Base-by-base conservation (phyloP, 306 rosid genomes). In the Datisca glomerata region DNA sequence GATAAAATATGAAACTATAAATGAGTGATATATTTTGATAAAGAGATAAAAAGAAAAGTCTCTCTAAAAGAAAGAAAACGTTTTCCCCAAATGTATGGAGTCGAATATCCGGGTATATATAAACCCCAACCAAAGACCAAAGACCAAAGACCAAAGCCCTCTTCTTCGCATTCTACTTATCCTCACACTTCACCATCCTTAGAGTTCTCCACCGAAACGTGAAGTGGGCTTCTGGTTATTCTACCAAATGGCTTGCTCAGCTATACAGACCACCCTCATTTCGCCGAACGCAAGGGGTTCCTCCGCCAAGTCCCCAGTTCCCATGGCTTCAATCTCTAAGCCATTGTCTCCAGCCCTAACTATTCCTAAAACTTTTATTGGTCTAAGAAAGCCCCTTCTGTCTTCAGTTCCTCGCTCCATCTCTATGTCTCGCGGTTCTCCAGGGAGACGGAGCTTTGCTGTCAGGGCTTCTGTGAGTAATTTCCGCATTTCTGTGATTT, bases 381-480 rank as follows among this genome's bases (percentile, higher is more conserved):
- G 80, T 12, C 83, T 79, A 42, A 73, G 76, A 59, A 76, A 53
- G 18, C 80, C 93, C 57, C 33, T 83, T 34, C 69, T 60, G 32
- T 60, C 78, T 0, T 58, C 62, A 5, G 58, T 59, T 17, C 51
- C 78, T 46, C 54, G 72, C 16, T 74, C 83, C 3, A 0, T 69
- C 44, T 59, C 79, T 2, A 52, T 59, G 41, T 54, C 64, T 36
- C 78, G 65, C 16, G 21, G n/a, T 31, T 31, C 78, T 21, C 77
- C 49, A 52, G 42, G 58, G 35, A 22, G 72, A 17, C 72, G 72
- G 14, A 23, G 66, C 69, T 89, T 80, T 79, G 23, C 67, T 2
- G 80, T 84, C 47, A 71, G 71, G n/a, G 93, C 92, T 44, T 55
- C 84, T 47, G 96, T 73, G 7, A 67, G 68, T 70, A 8, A 9